These are phyloP conservation scores for Aspergillus puulaauensis DNA, from an alignment of 2,329 filamentous ascomycete species.

Conservation along the genomic window DNA sequence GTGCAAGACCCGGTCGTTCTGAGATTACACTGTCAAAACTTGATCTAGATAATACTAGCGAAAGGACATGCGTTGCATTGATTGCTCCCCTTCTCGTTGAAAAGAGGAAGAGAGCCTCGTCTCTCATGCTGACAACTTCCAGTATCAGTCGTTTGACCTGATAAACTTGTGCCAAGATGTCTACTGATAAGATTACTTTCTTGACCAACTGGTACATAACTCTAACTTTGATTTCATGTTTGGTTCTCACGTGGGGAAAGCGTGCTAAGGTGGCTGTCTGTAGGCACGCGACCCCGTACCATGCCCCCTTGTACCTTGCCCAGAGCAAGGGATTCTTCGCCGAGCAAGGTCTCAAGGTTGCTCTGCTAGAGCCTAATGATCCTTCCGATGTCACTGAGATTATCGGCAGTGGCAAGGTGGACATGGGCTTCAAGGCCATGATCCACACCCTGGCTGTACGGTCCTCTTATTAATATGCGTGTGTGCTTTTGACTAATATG, in stretches of 20 bases:
- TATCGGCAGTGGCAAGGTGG: slow-evolving; percentile 72
- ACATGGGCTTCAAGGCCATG: slow-evolving; percentile 81
- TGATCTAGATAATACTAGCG: slow-evolving; percentile 87
- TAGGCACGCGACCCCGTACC: slow-evolving; percentile 80
- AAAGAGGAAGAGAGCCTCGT: slow-evolving; percentile 13
- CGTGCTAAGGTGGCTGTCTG: slow-evolving; percentile 24
- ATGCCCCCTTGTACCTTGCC: slow-evolving; percentile 73
- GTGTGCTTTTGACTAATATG: neutral
- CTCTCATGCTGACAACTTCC: slow-evolving; percentile 26
- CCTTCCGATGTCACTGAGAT: slow-evolving; percentile 81
- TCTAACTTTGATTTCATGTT: too few species aligned
- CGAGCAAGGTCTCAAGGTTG: slow-evolving; percentile 74
- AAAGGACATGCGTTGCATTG: slow-evolving; percentile 78
- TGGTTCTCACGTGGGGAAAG: too few species aligned
- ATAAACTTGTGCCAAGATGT: slow-evolving; percentile 57
- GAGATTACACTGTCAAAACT: slow-evolving; percentile 79
- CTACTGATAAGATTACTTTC: slow-evolving; percentile 82
- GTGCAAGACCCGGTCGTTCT: slow-evolving; percentile 48
- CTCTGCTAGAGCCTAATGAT: slow-evolving; percentile 74
- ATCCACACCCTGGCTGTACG: slow-evolving; percentile 73
- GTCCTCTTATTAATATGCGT: too few species aligned
- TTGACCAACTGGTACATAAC: slow-evolving; percentile 71
- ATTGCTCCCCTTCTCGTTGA: slow-evolving; percentile 31
- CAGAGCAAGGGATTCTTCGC: slow-evolving; percentile 73
- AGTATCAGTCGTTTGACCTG: slow-evolving; percentile 33